A percentile compares a stretch with the other conserved stretches of the same genome.
Conservation (phyloP, 1,284 basidiomycete species). For the Peniophora sp. region DNA sequence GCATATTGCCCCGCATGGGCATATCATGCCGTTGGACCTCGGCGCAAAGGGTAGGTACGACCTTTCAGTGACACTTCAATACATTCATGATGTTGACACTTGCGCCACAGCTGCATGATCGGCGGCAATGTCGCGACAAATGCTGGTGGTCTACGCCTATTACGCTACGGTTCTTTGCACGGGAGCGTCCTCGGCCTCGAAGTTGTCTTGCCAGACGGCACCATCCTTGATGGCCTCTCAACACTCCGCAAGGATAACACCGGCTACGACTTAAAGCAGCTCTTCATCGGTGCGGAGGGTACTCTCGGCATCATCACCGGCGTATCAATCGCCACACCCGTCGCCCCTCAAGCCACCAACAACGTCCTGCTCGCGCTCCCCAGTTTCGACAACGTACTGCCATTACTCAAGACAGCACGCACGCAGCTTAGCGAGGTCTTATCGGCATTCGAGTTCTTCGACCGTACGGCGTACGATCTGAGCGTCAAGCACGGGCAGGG, state of each 20-base stretch:
- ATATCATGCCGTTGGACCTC: conserved; percentile 97
- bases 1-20: conserved; percentile 80
- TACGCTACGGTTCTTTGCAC: conserved; percentile 94
- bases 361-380: conserved; percentile 74
- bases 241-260: conserved; percentile 97
- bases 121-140: conserved; percentile 98
- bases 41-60: conserved; percentile 93
- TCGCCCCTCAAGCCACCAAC: conserved; percentile 77
- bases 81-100: neutral
- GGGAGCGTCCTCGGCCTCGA: conserved; percentile 96
- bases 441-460: conserved; percentile 97
- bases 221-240: conserved; percentile 80
- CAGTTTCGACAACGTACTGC: conserved; percentile 67
- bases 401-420: conserved; percentile 61
- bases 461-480: conserved; percentile 82
- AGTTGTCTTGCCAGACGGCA: conserved; percentile 95
- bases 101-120: conserved; percentile 76
- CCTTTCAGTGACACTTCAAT: neutral
- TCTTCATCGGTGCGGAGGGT: conserved; percentile 97
- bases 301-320: conserved; percentile 94
- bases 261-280: conserved; percentile 97
- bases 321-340: conserved; percentile 92
- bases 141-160: conserved; percentile 88
- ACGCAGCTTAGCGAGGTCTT: conserved; percentile 89
- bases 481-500: conserved; percentile 73